Conservation (phyloP, 495 filamentous ascomycete species). For the Penicillium antarcticum region DNA sequence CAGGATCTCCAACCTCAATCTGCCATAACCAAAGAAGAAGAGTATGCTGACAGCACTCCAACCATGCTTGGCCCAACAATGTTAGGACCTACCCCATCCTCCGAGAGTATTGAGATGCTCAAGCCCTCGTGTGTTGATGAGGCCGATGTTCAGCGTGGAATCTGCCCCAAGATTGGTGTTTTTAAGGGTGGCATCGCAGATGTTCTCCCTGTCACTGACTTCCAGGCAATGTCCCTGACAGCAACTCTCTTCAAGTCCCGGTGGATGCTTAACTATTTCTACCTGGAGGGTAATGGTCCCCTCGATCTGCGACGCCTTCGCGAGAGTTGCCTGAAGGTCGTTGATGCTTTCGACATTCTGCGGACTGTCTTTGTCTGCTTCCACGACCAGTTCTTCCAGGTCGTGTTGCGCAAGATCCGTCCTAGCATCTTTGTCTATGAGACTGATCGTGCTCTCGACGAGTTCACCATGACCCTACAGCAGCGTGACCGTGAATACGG, state of each 20-base stretch:
- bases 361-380: constrained; percentile 65
- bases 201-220: constrained; percentile 58
- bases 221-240: constrained; percentile 61
- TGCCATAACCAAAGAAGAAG: constrained; percentile 7
- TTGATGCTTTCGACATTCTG: constrained; percentile 61
- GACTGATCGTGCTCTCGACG: constrained; percentile 48
- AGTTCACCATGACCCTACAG: constrained; percentile 48
- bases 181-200: constrained; percentile 56
- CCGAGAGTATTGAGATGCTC: constrained; percentile 44
- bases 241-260: constrained; percentile 52
- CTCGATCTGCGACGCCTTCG: constrained; percentile 47
- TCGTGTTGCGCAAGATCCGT: constrained; percentile 55
- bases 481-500: constrained; percentile 46
- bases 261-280: constrained; percentile 58
- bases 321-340: constrained; percentile 40
- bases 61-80: constrained; percentile 13
- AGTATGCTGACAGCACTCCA: constrained; percentile 14
- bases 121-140: constrained; percentile 38
- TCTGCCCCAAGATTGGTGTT: constrained; percentile 53
- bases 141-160: constrained; percentile 38
- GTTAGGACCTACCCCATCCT: constrained; percentile 21
- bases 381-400: constrained; percentile 55
- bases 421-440: constrained; percentile 52
- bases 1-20: constrained; percentile 22
- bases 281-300: constrained; percentile 47